Base-by-base conservation (phyloP, 2,329 filamentous ascomycete genomes). In the Cladosporium sp. region DNA sequence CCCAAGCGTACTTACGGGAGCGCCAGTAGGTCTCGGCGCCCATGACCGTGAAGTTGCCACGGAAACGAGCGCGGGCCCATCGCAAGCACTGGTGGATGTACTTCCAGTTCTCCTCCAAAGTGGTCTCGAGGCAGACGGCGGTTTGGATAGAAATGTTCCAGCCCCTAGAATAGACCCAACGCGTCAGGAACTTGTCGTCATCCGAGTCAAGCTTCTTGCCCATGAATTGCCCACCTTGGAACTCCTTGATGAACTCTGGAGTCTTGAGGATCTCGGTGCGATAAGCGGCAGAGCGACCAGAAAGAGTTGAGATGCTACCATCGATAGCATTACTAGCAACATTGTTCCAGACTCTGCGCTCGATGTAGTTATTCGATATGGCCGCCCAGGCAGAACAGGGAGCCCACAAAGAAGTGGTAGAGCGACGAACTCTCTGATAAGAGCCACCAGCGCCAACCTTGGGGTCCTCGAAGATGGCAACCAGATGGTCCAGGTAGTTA, bases 281-380 rank as follows among this genome's bases (percentile, higher is more conserved):
- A 64, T 85, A 79, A 0, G 81, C 79, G 0, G 78, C 79, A 0
- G 86, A 88, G 5, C 86, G 80, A 0, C 85, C 85, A 0, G 85
- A 88, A 2, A 89, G 77, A 1, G 86, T 84, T 58, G 85, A 87
- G 23, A 87, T 80, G 11, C 84, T 85, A 10, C 85, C 85, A 65
- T 89, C 87, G 11, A 89, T 76, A 7, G 82, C 77, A 67, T 84
- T 85, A 7, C 83, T 84, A 0, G 84, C 79, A 0, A 83, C 80
- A 61, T 86, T 84, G 71, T 89, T 87, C 72, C 84, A 89, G 71
- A 88, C 88, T 73, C 88, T 85, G 0, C 86, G 83, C 69, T 85
- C 81, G 0, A 89, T 81, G 71, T 89, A 88, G n/a, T 86, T 32
- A 32, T 8, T 32, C 5, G 30, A 6, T 21, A 89, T 77, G 71